These are phyloP conservation scores for Plenodomus lindquistii DNA, from an alignment of 2,329 filamentous ascomycete species.

Conservation along the genomic window DNA sequence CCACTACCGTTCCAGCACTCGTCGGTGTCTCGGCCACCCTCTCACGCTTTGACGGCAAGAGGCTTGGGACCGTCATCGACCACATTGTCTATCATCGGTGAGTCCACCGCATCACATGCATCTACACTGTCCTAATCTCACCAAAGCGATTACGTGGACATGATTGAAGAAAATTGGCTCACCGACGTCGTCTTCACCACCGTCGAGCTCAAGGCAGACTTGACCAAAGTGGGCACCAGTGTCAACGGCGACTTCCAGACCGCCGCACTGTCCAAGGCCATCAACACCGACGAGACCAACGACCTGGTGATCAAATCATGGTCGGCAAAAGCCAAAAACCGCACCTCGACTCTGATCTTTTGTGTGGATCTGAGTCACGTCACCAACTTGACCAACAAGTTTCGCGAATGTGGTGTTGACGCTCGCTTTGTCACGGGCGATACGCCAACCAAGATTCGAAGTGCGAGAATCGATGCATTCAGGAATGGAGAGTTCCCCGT, in stretches of 20 bases:
- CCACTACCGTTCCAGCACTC: constrained; percentile 54
- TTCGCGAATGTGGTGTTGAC: constrained; percentile 77
- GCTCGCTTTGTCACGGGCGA: constrained; percentile 85
- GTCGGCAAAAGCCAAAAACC: constrained; percentile 71
- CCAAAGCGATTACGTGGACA: constrained; percentile 67
- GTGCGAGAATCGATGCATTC: constrained; percentile 75
- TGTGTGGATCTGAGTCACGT: constrained; percentile 91
- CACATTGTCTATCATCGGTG: constrained; percentile 92
- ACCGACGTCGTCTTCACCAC: constrained; percentile 93
- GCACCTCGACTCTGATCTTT: constrained; percentile 89
- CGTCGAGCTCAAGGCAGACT: constrained; percentile 78
- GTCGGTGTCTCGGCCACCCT: constrained; percentile 88
- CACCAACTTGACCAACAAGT: constrained; percentile 70
- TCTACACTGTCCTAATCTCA: constrained; percentile 5
- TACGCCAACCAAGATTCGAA: constrained; percentile 70
- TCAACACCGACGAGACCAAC: constrained; percentile 83
- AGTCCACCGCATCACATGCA: constrained; percentile 1
- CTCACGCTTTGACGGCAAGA: constrained; percentile 80
- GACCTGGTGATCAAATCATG: constrained; percentile 84
- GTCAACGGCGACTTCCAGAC: constrained; percentile 78
- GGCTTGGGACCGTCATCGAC: constrained; percentile 82
- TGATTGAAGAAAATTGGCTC: constrained; percentile 90
- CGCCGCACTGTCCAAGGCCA: constrained; percentile 74
- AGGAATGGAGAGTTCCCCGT: constrained; percentile 78
- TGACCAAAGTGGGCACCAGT: constrained; percentile 69